Evolutionary conservation across 2,329 filamentous ascomycete genomes (phyloP), one percentile per base, ranked within the genome.

Genomic region (Thelonectria rubi): DNA sequence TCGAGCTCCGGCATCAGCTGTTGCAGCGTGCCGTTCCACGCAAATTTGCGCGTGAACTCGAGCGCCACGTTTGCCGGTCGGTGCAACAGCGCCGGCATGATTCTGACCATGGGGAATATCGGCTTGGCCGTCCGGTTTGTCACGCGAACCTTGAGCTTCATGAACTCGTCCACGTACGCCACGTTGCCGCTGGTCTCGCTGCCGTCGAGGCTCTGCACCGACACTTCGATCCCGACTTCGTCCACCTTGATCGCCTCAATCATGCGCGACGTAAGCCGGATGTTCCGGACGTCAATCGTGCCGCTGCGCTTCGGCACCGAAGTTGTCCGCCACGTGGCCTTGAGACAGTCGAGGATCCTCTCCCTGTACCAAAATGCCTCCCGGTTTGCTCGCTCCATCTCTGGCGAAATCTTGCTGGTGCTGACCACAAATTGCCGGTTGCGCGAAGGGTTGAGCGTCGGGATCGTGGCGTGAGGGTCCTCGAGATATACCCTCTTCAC

Each of bases 331-430:
- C 94, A 97, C 0, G 83, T 86, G 0, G 90, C 93, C 24, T 82
- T 83, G 10, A 97, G 78, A 43, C 83, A 82, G 62, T 90, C 88
- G 3, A 97, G 83, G 2, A 97, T 84, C 72, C 87, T 88, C 75
- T 97, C 91, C 15, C 93, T 87, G 75, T 93, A 97, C 94, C 94
- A 97, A 75, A 97, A 97, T 0, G 89, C 88, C 77, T 97, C 93
- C 53, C 94, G 84, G 62, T 85, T 90, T 12, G 88, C 86, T 34
- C 91, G 86, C 77, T 97, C 94, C 45, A 85, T 86, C 65, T 95
- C 92, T 0, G 92, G 91, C 0, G 91, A 89, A 58, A 94, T 87
- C 69, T 91, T 91, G 72, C 87, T 89, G 15, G 89, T 86, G 76
- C 91, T 95, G 45, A 97, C 92, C 30, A 97, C 92, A 70, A 97